A percentile compares a stretch with the other conserved stretches of the same genome.
Conservation (phyloP, 805 yeast genomes). For the Ogataea pini region DNA sequence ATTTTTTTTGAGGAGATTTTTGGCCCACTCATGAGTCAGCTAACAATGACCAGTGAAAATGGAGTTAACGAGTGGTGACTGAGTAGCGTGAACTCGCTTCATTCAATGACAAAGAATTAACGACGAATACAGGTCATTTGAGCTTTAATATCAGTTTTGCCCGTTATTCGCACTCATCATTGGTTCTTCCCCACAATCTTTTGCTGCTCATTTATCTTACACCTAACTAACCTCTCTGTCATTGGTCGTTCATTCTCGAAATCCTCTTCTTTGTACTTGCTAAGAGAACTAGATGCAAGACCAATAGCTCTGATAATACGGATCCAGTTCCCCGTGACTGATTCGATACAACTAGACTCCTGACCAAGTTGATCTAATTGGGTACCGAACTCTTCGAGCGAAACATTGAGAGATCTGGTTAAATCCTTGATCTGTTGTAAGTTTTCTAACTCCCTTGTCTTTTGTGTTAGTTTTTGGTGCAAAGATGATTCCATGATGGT, state of each 20-base stretch:
- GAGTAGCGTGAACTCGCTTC: too few species aligned
- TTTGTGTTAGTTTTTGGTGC: constrained; percentile 39
- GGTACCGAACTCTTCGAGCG: constrained; percentile 49
- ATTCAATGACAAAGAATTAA: too few species aligned
- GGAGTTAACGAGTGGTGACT: too few species aligned
- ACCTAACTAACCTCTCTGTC: constrained; percentile 67
- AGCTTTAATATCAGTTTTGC: too few species aligned
- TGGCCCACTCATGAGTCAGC: too few species aligned
- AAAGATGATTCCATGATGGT: constrained; percentile 36
- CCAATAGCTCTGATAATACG: constrained; percentile 60
- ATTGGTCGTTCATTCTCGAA: constrained; percentile 48
- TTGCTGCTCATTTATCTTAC: constrained; percentile 48
- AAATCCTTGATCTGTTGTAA: constrained; percentile 48
- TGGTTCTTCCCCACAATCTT: constrained; percentile 19
- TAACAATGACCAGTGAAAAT: too few species aligned
- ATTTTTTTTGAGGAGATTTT: too few species aligned
- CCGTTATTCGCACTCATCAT: too few species aligned
- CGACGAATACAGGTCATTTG: too few species aligned
- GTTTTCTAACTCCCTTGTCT: constrained; percentile 51
- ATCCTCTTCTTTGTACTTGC: constrained; percentile 45
- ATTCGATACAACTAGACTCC: constrained; percentile 62
- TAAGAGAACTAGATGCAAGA: constrained; percentile 55
- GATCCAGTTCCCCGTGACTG: constrained; percentile 65
- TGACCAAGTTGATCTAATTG: constrained; percentile 50
- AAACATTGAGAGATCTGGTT: constrained; percentile 45